Conservation (phyloP, 768 basidiomycete genomes). For the Galerina sulciceps region DNA sequence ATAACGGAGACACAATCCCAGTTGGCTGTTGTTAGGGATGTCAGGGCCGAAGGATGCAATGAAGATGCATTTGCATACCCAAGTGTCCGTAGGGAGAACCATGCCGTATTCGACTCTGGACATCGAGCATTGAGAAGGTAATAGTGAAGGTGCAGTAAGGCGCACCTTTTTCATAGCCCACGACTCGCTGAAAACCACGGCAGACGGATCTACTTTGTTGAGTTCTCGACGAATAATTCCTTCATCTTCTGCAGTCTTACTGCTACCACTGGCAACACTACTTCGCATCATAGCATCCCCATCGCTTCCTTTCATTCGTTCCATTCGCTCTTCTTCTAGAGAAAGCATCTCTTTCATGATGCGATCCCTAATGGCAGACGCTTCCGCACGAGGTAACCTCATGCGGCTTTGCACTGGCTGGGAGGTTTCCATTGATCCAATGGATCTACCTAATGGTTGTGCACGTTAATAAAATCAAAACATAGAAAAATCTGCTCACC, state of each 20-base stretch:
- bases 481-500: constrained; percentile 13
- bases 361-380: constrained; percentile 86
- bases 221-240: constrained; percentile 91
- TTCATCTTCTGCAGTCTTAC: constrained; percentile 87
- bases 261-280: constrained; percentile 49
- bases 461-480: background rate
- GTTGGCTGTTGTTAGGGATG: constrained; percentile 45
- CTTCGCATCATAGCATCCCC: constrained; percentile 70
- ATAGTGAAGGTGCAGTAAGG: background rate
- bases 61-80: constrained; percentile 47
- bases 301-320: constrained; percentile 82
- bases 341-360: constrained; percentile 99
- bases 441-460: constrained; percentile 10
- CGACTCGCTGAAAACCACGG: constrained; percentile 93
- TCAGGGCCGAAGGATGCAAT: constrained; percentile 4
- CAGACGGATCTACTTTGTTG: constrained; percentile 94
- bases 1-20: constrained; percentile 97
- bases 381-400: constrained; percentile 81
- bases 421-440: constrained; percentile 22
- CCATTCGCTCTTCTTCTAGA: constrained; percentile 95
- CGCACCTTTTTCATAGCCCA: constrained; percentile 91
- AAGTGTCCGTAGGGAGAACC: constrained; percentile 96
- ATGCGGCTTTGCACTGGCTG: constrained; percentile 52
- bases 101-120: constrained; percentile 85
- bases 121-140: background rate